Evolutionary conservation across 257 asterid species (phyloP), one percentile per base, ranked within the genome.

Genomic region (Petunia axillaris): DNA sequence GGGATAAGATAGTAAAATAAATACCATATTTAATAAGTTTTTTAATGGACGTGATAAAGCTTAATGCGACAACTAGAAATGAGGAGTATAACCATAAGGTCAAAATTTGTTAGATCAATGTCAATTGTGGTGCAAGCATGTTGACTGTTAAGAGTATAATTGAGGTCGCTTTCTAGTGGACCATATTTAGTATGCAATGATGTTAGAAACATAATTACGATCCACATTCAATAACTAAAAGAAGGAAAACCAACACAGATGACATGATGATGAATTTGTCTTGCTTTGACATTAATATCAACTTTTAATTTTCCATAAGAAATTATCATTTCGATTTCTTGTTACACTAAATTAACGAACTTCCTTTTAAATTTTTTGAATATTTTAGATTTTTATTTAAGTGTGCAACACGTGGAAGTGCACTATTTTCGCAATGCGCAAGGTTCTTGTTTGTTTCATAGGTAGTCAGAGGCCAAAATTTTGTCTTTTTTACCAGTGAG

Each of bases 361-460:
- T 65, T 59, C 40, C 46, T 62, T 75, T 37, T 38, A 10, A 62
- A 50, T 16, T 4, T 59, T 36, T 3, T 6, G 0, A 0, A 1
- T 53, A 60, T 25, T 25, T 25, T 11, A 52, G 48, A 40, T 40
- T 63, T 25, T 83, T 78, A 10, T 38, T 68, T 38, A 43, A 25
- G 58, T 1, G 77, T 43, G 50, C 25, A 35, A 16, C 54, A 67
- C 38, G 59, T 68, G 46, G 43, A 52, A 25, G 7, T 16, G 76
- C 76, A 37, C 43, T 63, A 11, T 50, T 44, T 36, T 71, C 36
- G 57, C 80, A 44, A 66, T 80, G n/a, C 67, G 74, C 6, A 71
- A 53, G 46, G 59, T 70, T 58, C 38, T 78, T 78, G 85, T 82
- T 82, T 78, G 82, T 82, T 70, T 77, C 36, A 6, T 78, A 43